Evolutionary conservation across 1,284 basidiomycete genomes (phyloP).

Genomic region (Fereydounia khargensis): DNA sequence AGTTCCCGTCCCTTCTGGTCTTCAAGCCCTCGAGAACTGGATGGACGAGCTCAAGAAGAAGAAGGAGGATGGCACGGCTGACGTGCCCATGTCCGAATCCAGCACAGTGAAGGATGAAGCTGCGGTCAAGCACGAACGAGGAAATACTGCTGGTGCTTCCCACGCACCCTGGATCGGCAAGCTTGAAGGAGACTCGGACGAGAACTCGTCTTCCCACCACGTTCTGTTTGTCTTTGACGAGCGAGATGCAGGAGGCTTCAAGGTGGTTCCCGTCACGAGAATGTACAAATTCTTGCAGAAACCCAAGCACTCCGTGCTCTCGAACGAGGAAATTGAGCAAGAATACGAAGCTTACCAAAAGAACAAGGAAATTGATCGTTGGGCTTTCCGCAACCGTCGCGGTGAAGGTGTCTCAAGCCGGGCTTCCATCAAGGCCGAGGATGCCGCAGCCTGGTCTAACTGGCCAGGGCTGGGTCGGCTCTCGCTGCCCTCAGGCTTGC

Average conservation of each 20-base stretch:
- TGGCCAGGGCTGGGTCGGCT: conserved; percentile 31
- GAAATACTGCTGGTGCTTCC: conserved; percentile 8
- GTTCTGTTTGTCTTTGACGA: conserved; percentile 56
- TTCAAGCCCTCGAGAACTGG: conserved; percentile 34
- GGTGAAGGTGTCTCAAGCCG: conserved; percentile 6
- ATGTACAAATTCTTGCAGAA: conserved; percentile 56
- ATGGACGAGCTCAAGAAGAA: conserved; percentile 30
- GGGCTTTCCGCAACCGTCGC: conserved; percentile 32
- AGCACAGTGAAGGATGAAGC: conserved; percentile 12
- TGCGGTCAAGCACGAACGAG: conserved; percentile 17
- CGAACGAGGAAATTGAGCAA: conserved; percentile 44
- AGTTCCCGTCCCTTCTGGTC: conserved; percentile 37
- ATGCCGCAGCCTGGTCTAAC: conserved; percentile 21
- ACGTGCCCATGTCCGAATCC: conserved; percentile 13
- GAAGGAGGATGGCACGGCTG: conserved; percentile 12
- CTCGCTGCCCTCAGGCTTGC: conserved; percentile 28
- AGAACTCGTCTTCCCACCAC: conserved; percentile 44
- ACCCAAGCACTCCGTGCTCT: conserved; percentile 39
- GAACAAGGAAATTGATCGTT: conserved; percentile 37
- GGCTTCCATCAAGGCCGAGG: conserved; percentile 17
- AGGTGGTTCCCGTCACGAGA: conserved; percentile 49
- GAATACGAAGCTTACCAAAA: conserved; percentile 40
- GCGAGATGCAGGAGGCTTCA: conserved; percentile 51
- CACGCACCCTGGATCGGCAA: conserved; percentile 57
- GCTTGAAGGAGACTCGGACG: conserved; percentile 52